phyloP scores from a whole-genome alignment of 768 basidiomycete species.

The Lenzites betulinus region DNA sequence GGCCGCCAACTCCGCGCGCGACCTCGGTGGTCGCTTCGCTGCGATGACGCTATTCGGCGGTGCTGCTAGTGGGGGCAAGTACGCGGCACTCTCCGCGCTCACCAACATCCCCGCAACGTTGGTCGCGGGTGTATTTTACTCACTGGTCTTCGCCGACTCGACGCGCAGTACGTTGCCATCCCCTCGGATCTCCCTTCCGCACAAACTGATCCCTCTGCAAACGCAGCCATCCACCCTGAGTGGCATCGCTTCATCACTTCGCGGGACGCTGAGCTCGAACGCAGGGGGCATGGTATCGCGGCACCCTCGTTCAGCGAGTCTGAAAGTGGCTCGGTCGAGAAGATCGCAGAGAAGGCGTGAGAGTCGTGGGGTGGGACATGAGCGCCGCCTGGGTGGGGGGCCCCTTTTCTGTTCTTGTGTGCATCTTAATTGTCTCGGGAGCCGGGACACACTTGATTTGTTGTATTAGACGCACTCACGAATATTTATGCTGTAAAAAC shows the following conservation, averaged over 20 bases:
- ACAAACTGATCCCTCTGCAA: neutral
- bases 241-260: constrained; percentile 7
- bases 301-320: constrained; percentile 9
- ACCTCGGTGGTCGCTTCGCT: constrained; percentile 64
- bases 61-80: constrained; percentile 51
- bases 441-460: neutral
- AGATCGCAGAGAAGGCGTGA: constrained; percentile 3
- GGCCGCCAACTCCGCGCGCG: constrained; percentile 67
- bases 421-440: neutral
- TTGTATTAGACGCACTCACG: neutral
- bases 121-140: constrained; percentile 54
- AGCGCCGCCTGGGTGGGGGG: neutral
- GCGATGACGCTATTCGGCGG: constrained; percentile 63
- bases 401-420: neutral
- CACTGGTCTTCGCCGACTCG: constrained; percentile 58
- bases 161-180: constrained; percentile 14
- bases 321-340: constrained; percentile 11
- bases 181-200: neutral
- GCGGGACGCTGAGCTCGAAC: constrained; percentile 7
- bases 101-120: constrained; percentile 68
- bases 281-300: constrained; percentile 2
- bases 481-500: neutral
- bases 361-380: no score
- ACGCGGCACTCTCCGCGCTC: constrained; percentile 64
- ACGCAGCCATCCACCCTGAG: constrained; percentile 10